phyloP scores from a whole-genome alignment of 768 basidiomycete genomes.

The Pisolithus albus region DNA sequence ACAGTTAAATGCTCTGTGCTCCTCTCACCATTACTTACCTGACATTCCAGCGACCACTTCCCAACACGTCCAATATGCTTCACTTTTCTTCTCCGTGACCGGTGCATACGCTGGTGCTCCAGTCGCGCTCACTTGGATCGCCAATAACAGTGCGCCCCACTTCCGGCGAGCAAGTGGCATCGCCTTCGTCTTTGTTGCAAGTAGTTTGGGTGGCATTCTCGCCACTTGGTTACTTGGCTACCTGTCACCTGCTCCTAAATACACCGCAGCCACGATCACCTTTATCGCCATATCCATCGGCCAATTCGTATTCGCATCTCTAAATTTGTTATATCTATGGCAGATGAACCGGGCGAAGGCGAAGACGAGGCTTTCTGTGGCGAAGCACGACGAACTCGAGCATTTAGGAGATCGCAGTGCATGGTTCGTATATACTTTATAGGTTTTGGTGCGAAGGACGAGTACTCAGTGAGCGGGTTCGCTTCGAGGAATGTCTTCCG shows the following conservation, averaged over 20 bases:
- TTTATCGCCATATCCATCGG: conserved; percentile 32
- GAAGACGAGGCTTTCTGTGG: conserved; percentile 23
- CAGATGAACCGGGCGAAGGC: conserved; percentile 7
- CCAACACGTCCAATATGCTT: conserved; percentile 41
- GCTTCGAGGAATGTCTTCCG: no score
- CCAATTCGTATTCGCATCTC: conserved; percentile 30
- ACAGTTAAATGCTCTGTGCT: conserved; percentile 4
- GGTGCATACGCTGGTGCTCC: conserved; percentile 49
- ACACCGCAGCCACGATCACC: conserved; percentile 39
- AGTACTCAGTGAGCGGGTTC: background rate
- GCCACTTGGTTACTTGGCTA: conserved; percentile 27
- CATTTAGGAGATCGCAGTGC: conserved; percentile 29
- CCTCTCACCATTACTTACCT: background rate
- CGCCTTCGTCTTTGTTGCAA: no score
- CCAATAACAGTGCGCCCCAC: no score
- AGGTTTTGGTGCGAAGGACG: background rate
- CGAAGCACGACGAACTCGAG: conserved; percentile 31
- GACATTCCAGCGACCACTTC: conserved; percentile 20
- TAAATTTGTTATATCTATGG: conserved; percentile 37
- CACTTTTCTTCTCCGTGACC: conserved; percentile 48
- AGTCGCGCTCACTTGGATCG: conserved; percentile 46
- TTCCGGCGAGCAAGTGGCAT: no score
- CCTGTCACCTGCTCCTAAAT: conserved; percentile 43
- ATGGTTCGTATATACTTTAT: conserved; percentile 38
- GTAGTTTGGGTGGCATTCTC: no score